These are phyloP conservation scores for Astragalus glycyphyllos DNA, from an alignment of 306 rosid genomes.

Conservation along the genomic window DNA sequence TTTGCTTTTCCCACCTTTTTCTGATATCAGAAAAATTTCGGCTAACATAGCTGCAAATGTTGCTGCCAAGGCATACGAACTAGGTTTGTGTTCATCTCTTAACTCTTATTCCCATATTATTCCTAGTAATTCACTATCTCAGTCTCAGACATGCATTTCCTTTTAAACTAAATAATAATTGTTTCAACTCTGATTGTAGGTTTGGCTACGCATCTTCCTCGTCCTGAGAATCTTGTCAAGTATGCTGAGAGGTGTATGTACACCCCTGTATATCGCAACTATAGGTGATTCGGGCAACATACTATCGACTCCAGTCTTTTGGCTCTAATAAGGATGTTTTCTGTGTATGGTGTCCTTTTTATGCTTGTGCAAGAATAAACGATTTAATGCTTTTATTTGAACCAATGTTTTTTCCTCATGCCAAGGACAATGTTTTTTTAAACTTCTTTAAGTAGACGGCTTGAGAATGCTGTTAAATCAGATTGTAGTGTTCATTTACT, in stretches of 20 bases:
- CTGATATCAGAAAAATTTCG: conserved; percentile 82
- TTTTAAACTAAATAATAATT: conserved; percentile 1
- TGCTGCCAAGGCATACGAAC: conserved; percentile 90
- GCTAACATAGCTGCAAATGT: conserved; percentile 85
- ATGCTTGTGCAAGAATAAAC: conserved; percentile 26
- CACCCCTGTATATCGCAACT: conserved; percentile 70
- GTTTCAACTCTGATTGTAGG: conserved; percentile 52
- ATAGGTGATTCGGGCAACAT: conserved; percentile 54
- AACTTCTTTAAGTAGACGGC: not conserved
- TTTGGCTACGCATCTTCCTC: conserved; percentile 87
- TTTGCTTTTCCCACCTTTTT: conserved; percentile 75
- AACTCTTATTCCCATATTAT: conserved; percentile 17
- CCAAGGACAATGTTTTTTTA: not conserved
- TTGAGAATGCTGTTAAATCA: conserved; percentile 10
- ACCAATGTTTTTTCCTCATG: conserved; percentile 12
- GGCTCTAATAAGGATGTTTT: conserved; percentile 23
- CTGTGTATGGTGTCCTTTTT: conserved; percentile 30
- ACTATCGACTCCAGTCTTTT: not conserved
- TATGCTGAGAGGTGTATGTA: conserved; percentile 95
- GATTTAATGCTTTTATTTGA: conserved; percentile 22
- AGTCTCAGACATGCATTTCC: conserved; percentile 1
- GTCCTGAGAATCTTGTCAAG: conserved; percentile 77
- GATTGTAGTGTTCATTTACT: no score
- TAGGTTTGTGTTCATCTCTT: conserved; percentile 55
- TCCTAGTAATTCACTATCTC: not conserved